phyloP scores from a whole-genome alignment of 176 grass and related monocot genomes.

The Carex myosuroides region DNA sequence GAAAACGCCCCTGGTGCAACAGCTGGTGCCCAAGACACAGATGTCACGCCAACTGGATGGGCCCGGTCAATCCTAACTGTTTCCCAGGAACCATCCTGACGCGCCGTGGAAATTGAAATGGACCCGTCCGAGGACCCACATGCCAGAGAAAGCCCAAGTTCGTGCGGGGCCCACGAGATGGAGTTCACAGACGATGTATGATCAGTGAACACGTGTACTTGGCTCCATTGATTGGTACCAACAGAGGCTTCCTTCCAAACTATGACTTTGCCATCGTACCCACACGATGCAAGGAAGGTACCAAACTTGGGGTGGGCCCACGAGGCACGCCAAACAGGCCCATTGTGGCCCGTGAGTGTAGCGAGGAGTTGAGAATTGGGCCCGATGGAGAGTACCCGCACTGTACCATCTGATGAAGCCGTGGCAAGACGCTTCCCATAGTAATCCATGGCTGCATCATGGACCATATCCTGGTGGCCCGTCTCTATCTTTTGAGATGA shows the following conservation, averaged over 20 bases:
- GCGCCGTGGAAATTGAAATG: constrained; percentile 53
- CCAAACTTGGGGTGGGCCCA: constrained; percentile 81
- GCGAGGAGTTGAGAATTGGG: constrained; percentile 45
- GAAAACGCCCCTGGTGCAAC: constrained; percentile 54
- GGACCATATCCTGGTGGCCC: constrained; percentile 67
- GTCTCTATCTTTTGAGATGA: constrained; percentile 67
- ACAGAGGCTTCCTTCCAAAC: constrained; percentile 68
- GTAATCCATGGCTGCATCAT: constrained; percentile 68
- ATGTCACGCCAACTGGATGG: constrained; percentile 59
- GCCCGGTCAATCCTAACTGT: constrained; percentile 45
- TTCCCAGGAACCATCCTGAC: constrained; percentile 51
- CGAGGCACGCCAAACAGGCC: constrained; percentile 57
- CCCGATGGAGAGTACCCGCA: constrained; percentile 45
- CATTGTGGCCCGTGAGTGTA: constrained; percentile 54
- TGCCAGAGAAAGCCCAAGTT: constrained; percentile 55
- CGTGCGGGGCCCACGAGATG: constrained; percentile 62
- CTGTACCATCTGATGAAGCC: constrained; percentile 54
- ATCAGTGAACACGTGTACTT: constrained; percentile 49
- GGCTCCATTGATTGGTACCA: constrained; percentile 46
- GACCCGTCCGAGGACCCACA: constrained; percentile 62
- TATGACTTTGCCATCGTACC: constrained; percentile 71
- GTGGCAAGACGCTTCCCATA: constrained; percentile 80
- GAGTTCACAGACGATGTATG: constrained; percentile 80
- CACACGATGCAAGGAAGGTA: constrained; percentile 61
- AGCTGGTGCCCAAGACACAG: constrained; percentile 67